These are phyloP conservation scores for Scenedesmus sp. DNA, from an alignment of 163 green algal genomes.

Conservation along the genomic window DNA sequence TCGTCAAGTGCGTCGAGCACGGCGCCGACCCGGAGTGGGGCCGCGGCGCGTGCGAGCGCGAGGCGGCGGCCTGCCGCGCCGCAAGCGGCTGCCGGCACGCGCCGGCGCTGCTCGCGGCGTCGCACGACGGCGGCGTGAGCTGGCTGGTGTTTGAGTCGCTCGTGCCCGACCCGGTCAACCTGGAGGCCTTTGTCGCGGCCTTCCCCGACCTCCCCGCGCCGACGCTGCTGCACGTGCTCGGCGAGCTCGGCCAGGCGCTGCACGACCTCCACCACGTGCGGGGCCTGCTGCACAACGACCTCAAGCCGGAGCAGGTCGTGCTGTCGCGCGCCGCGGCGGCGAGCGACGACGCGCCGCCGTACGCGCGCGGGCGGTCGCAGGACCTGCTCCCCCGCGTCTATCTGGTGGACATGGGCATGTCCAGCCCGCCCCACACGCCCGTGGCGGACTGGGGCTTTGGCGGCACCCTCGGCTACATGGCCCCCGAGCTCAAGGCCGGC, in stretches of 20 bases:
- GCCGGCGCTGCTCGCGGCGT: neutral
- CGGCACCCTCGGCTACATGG: conserved; percentile 15
- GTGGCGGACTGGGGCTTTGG: conserved; percentile 4
- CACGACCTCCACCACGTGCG: conserved; percentile 4
- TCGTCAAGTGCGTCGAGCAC: conserved; percentile 10
- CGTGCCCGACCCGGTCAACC: conserved; percentile 1
- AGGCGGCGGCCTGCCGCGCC: neutral
- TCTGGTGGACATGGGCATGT: conserved; percentile 8
- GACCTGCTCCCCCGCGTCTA: conserved; percentile 2
- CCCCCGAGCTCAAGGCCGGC: too few species aligned
- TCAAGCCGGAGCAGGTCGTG: conserved; percentile 3
- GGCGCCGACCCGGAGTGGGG: neutral
- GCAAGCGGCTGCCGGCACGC: neutral
- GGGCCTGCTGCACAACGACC: conserved; percentile 12
- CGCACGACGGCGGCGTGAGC: neutral
- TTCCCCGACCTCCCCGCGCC: neutral
- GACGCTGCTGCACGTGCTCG: conserved; percentile 6
- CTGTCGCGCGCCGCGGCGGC: neutral
- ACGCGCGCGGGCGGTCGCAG: neutral
- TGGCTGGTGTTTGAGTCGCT: conserved; percentile 16
- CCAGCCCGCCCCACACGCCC: neutral
- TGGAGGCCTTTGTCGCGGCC: neutral
- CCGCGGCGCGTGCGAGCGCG: neutral
- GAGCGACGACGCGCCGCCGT: neutral
- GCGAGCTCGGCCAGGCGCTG: neutral